These are phyloP conservation scores for Dioszegia hungarica DNA, from an alignment of 768 basidiomycete genomes.

Conservation along the genomic window DNA sequence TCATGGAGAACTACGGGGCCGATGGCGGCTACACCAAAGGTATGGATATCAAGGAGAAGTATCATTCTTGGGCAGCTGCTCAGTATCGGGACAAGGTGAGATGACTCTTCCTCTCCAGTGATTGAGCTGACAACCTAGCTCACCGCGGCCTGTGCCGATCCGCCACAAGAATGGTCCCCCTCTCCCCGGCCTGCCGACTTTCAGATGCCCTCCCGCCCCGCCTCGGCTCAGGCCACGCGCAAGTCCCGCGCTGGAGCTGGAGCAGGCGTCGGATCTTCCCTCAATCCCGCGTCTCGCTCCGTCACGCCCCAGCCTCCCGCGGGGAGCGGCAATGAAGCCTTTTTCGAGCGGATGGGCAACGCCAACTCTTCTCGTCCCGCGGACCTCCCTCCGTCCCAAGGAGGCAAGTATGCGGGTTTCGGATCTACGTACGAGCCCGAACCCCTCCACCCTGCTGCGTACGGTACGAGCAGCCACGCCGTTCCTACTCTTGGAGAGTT, in stretches of 20 bases:
- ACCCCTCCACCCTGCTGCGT: slow-evolving; percentile 60
- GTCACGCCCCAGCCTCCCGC: slow-evolving; percentile 54
- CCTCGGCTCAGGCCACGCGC: slow-evolving; percentile 75
- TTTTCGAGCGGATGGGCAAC: slow-evolving; percentile 76
- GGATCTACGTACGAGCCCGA: slow-evolving; percentile 61
- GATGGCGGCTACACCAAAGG: slow-evolving; percentile 32
- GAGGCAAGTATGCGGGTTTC: slow-evolving; percentile 85
- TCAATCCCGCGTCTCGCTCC: slow-evolving; percentile 52
- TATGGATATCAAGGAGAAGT: slow-evolving; percentile 51
- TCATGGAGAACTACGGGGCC: slow-evolving; percentile 54
- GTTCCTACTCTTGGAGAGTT: slow-evolving; percentile 75
- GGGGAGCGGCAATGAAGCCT: slow-evolving; percentile 70
- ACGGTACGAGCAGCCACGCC: slow-evolving; percentile 68
- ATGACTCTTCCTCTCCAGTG: neutral
- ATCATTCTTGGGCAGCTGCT: slow-evolving; percentile 88
- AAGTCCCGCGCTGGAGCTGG: slow-evolving; percentile 70
- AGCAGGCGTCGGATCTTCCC: slow-evolving; percentile 52
- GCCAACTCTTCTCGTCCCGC: slow-evolving; percentile 72
- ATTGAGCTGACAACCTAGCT: slow-evolving; percentile 65
- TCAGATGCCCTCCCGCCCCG: slow-evolving; percentile 59
- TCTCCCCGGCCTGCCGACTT: slow-evolving; percentile 61
- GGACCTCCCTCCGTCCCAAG: slow-evolving; percentile 85
- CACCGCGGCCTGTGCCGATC: slow-evolving; percentile 60
- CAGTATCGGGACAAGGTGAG: slow-evolving; percentile 91
- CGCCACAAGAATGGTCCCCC: slow-evolving; percentile 72